Evolutionary conservation across 139 green algal genomes (phyloP), one percentile per base, ranked within the genome.

Genomic region (Micractinium sp.): DNA sequence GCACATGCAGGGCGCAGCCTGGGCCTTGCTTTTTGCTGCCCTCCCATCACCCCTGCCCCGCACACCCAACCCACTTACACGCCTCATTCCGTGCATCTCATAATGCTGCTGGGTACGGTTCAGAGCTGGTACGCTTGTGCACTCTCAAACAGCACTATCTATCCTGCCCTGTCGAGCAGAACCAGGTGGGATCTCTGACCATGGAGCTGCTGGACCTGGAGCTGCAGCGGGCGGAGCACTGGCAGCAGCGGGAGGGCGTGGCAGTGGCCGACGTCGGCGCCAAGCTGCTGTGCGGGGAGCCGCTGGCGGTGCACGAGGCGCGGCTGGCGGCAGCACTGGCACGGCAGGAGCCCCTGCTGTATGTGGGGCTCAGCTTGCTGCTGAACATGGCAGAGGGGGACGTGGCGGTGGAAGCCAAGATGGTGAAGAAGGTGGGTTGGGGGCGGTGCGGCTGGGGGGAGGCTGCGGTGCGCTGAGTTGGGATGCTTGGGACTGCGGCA

Each of bases 381-480:
- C 94, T 98, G 56, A 97, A 97, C 90, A 93, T 99, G 82, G 90
- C 93, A n/a, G 95, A 98, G 93, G 95, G 98, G 91, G 86, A 94
- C 23, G 36, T 79, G n/a, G 89, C 66, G 35, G 91, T 98, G 36
- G 95, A 98, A 92, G 90, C 90, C 41, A 98, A 98, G 92, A 98
- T 99, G 95, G 94, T 95, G 84, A 97, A 97, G 69, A 97, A 97
- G 93, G 94, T 96, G 73, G 7, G 91, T 0, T n/a, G 14, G 60
- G n/a, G 16, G 35, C 0, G 39, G 35, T 4, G 19, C 33, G 35
- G 14, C 75, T 47, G 73, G 23, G 19, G 73, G 4, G 2, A 41
- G 39, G n/a, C 12, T 38, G 79, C 15, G 14, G 39, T 83, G 41
- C 5, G 0, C 39, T 29, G 79, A 23, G 69, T 29, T 29, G n/a